phyloP scores from a whole-genome alignment of 1,139 yeast genomes.

The Sugiyamaella xylanicola region DNA sequence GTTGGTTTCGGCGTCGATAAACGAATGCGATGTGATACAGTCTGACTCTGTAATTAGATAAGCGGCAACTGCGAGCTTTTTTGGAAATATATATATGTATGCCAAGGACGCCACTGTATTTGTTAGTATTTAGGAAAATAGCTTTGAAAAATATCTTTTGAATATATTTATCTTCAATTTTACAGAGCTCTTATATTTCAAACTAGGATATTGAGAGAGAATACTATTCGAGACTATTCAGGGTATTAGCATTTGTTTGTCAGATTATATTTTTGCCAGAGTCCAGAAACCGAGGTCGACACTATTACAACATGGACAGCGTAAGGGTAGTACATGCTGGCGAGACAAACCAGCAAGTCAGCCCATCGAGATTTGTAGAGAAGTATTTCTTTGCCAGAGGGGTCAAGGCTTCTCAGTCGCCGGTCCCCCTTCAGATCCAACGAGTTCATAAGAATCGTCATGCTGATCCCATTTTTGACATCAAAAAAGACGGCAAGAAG shows the following conservation, averaged over 20 bases:
- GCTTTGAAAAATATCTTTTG: neutral
- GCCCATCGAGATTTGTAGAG: constrained; percentile 17
- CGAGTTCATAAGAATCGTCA: constrained; percentile 26
- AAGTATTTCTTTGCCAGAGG: constrained; percentile 28
- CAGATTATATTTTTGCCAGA: too few relatives aligned
- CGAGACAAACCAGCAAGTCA: neutral
- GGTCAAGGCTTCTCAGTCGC: constrained; percentile 17
- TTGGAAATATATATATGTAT: constrained; percentile 4
- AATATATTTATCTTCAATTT: too few relatives aligned
- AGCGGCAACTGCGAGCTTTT: neutral
- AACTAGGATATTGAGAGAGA: too few relatives aligned
- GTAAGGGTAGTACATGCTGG: constrained; percentile 16
- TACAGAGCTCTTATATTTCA: too few relatives aligned
- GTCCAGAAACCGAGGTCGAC: too few relatives aligned
- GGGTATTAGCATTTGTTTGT: too few relatives aligned
- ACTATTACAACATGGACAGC: constrained; percentile 5
- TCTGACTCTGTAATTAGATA: neutral
- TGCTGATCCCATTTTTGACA: constrained; percentile 31
- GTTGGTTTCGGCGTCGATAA: too few relatives aligned
- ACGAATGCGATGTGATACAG: too few relatives aligned
- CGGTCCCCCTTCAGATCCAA: constrained; percentile 29
- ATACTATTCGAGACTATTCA: too few relatives aligned
- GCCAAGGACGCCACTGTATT: constrained; percentile 10
- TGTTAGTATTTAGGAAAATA: neutral
- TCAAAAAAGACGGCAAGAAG: constrained; percentile 19